Evolutionary conservation across 371 early-diverging fungal species (phyloP).

Genomic region (Dichotomocladium elegans): DNA sequence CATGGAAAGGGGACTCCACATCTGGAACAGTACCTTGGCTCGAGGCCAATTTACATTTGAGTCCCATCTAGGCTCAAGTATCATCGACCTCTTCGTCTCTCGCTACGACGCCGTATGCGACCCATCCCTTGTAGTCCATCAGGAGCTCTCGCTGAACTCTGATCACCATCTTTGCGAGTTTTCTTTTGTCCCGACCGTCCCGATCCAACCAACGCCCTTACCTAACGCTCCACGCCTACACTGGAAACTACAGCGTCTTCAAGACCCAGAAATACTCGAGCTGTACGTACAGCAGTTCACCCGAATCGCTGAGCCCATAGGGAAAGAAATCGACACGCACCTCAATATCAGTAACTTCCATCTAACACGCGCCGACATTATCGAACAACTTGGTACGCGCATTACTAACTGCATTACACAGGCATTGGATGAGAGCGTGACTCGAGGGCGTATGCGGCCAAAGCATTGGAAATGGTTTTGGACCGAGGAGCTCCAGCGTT

Average conservation of each 20-base stretch:
- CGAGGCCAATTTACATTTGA: constrained; percentile 1
- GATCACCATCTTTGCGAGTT: constrained; percentile 3
- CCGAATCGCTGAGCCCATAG: not conserved
- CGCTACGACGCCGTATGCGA: not conserved
- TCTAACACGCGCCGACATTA: not conserved
- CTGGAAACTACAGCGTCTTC: not conserved
- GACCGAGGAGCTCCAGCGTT: not conserved
- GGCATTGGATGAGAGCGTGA: constrained; percentile 5
- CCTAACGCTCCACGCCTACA: not conserved
- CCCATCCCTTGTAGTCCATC: not conserved
- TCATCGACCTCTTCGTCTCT: constrained; percentile 6
- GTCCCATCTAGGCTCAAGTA: not conserved
- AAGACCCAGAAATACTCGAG: not conserved
- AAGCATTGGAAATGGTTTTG: constrained; percentile 7
- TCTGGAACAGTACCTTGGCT: constrained; percentile 1
- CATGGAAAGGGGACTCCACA: not conserved
- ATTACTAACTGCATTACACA: not conserved
- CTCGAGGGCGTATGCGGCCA: not conserved
- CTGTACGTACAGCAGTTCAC: not conserved
- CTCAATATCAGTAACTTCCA: not conserved
- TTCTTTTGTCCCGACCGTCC: not conserved
- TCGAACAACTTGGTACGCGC: not conserved
- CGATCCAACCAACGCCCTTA: not conserved
- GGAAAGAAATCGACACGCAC: not conserved
- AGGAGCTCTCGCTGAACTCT: not conserved